These are phyloP conservation scores for Diutina pseudorugosa DNA, from an alignment of 1,139 yeast species.

Conservation along the genomic window DNA sequence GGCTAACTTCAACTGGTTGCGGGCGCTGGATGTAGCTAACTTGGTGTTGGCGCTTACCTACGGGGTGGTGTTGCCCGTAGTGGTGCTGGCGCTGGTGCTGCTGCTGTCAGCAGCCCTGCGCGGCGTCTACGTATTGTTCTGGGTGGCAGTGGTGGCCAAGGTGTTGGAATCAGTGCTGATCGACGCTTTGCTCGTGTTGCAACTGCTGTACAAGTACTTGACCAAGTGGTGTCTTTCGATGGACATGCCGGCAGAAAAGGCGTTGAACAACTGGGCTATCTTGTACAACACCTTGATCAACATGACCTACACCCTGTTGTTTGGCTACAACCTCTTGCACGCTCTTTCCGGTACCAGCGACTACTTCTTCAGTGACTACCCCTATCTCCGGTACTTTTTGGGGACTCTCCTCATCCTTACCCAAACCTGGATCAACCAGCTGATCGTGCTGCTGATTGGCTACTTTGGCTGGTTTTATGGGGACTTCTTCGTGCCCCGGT, in stretches of 20 bases:
- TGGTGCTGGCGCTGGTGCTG: constrained; percentile 17
- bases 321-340: constrained; percentile 28
- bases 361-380: constrained; percentile 14
- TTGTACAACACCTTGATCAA: constrained; percentile 45
- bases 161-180: constrained; percentile 41
- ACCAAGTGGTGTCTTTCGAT: constrained; percentile 56
- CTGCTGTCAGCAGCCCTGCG: constrained; percentile 6
- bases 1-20: constrained; percentile 51
- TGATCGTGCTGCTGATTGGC: constrained; percentile 65
- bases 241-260: constrained; percentile 55
- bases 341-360: constrained; percentile 13
- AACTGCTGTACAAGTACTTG: constrained; percentile 52
- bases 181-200: constrained; percentile 42
- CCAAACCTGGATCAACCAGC: constrained; percentile 62
- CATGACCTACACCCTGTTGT: constrained; percentile 32
- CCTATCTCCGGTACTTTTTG: constrained; percentile 45
- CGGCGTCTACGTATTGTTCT: constrained; percentile 24
- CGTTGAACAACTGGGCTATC: constrained; percentile 69
- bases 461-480: constrained; percentile 89
- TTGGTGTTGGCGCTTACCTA: constrained; percentile 34
- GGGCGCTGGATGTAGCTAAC: constrained; percentile 56
- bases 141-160: constrained; percentile 38
- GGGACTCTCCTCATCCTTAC: constrained; percentile 44
- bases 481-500: constrained; percentile 58
- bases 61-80: constrained; percentile 31